Evolutionary conservation across 108 stramenopile genomes (phyloP).

Genomic region (Seminavis robusta): DNA sequence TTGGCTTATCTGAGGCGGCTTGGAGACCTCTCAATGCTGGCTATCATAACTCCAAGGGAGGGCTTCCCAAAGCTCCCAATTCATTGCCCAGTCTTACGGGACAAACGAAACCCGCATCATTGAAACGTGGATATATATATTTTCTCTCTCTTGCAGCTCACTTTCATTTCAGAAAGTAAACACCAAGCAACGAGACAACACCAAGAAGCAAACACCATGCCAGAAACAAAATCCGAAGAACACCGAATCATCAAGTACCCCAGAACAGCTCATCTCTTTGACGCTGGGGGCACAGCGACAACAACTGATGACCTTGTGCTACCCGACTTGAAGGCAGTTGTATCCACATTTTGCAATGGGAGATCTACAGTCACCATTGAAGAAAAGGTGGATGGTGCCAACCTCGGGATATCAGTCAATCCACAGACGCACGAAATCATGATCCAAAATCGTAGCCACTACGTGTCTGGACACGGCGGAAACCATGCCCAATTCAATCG

Average conservation of each 20-base stretch:
- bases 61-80: no score
- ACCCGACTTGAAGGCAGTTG: neutral
- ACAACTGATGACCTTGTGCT: slow-evolving; percentile 24
- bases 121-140: no score
- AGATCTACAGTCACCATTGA: slow-evolving; percentile 22
- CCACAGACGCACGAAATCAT: slow-evolving; percentile 8
- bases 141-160: no score
- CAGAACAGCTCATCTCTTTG: slow-evolving; percentile 21
- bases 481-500: slow-evolving; percentile 2
- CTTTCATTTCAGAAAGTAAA: no score
- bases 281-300: slow-evolving; percentile 24
- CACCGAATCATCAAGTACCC: slow-evolving; percentile 18
- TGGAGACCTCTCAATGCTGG: no score
- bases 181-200: no score
- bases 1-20: no score
- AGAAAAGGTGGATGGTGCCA: slow-evolving; percentile 61
- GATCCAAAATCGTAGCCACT: slow-evolving; percentile 35
- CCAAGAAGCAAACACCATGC: no score
- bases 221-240: no score
- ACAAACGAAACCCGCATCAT: no score
- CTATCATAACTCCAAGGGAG: no score
- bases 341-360: slow-evolving; percentile 1
- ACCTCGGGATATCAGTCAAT: slow-evolving; percentile 35
- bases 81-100: no score
- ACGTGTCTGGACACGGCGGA: neutral